phyloP scores from a whole-genome alignment of 257 asterid genomes.

The Thymus mandschuricus region DNA sequence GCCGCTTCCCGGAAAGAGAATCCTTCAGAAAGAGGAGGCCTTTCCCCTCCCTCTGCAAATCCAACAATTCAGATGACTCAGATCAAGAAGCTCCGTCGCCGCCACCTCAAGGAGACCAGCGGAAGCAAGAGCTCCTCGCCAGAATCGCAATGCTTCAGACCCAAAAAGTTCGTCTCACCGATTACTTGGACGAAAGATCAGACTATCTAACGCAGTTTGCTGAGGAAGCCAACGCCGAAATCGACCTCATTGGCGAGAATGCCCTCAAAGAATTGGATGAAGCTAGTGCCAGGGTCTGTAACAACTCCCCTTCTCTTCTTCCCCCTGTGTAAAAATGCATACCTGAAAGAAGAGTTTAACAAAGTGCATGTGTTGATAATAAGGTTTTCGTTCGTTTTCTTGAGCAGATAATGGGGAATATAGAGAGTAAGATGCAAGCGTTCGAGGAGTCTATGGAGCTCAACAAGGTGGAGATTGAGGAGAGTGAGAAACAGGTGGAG shows the following conservation, averaged over 20 bases:
- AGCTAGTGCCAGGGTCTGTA: slow-evolving; percentile 76
- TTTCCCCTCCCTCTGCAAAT: slow-evolving; percentile 44
- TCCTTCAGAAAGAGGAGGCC: slow-evolving; percentile 42
- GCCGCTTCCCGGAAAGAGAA: slow-evolving; percentile 39
- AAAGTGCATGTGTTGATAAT: slow-evolving; percentile 1
- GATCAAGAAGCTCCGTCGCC: slow-evolving; percentile 52
- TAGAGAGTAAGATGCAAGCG: slow-evolving; percentile 83
- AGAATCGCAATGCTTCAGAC: slow-evolving; percentile 83
- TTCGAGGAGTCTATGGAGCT: slow-evolving; percentile 81
- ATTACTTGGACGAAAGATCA: slow-evolving; percentile 84
- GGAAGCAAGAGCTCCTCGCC: slow-evolving; percentile 85
- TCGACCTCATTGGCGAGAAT: slow-evolving; percentile 83
- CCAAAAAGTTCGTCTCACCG: slow-evolving; percentile 78
- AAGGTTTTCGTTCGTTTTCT: slow-evolving; percentile 26
- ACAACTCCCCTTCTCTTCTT: not conserved
- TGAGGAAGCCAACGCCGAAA: slow-evolving; percentile 86
- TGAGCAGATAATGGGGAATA: slow-evolving; percentile 83
- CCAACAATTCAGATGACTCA: slow-evolving; percentile 50
- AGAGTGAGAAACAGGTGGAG: slow-evolving; percentile 56
- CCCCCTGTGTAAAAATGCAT: slow-evolving; percentile 15
- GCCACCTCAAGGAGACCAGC: slow-evolving; percentile 58
- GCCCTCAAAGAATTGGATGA: slow-evolving; percentile 86
- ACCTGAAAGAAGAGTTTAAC: not conserved
- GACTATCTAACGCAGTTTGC: slow-evolving; percentile 76
- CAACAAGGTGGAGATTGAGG: slow-evolving; percentile 68